Conservation (phyloP, 495 filamentous ascomycete species). For the Trichoderma orchidacearum region DNA sequence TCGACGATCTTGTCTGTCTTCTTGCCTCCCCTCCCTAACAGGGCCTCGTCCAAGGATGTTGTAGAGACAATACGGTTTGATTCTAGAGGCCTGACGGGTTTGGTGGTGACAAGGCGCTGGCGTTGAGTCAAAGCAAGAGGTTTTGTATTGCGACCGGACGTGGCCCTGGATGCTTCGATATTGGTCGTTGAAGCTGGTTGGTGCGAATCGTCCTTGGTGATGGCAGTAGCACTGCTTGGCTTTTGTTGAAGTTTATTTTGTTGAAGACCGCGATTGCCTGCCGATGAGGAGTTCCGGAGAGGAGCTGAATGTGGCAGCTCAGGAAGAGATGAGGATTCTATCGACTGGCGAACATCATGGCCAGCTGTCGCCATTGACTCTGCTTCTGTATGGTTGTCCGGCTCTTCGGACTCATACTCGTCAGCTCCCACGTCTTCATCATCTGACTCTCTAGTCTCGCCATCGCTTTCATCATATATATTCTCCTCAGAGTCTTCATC, state of each 20-base stretch:
- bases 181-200: neutral
- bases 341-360: neutral
- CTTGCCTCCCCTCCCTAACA: too few species aligned
- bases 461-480: constrained; percentile 19
- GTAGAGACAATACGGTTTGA: neutral
- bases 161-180: neutral
- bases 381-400: neutral
- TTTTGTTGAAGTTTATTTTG: constrained; percentile 1
- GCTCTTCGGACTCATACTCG: constrained; percentile 7
- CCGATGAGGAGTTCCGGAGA: constrained; percentile 29
- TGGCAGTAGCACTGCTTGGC: constrained; percentile 22
- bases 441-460: constrained; percentile 34
- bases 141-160: neutral
- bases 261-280: constrained; percentile 23
- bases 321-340: constrained; percentile 15
- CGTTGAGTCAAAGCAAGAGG: neutral
- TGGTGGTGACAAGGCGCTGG: neutral
- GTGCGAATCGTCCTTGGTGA: constrained; percentile 16
- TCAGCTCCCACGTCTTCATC: neutral
- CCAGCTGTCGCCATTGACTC: neutral
- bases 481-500: neutral
- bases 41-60: neutral
- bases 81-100: neutral
- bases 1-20: too few species aligned
- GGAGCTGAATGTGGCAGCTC: constrained; percentile 29